A percentile compares a stretch with the other conserved stretches of the same genome.
These are phyloP conservation scores for Fusarium caatingaense DNA, from an alignment of 2,329 filamentous ascomycete genomes.

Conservation along the genomic window DNA sequence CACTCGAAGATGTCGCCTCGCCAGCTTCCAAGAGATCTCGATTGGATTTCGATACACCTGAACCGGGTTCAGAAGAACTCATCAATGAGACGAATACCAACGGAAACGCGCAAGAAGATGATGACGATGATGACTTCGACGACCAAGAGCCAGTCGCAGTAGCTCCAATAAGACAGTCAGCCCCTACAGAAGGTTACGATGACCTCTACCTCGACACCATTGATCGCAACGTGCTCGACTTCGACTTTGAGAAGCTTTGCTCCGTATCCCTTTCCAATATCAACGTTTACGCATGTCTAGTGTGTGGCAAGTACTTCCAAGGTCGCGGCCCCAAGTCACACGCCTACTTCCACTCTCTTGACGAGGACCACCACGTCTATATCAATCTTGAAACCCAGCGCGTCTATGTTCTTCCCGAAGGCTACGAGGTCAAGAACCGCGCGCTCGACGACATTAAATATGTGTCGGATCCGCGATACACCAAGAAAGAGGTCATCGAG, in stretches of 20 bases:
- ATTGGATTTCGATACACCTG: slow-evolving; percentile 56
- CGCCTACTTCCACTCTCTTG: slow-evolving; percentile 96
- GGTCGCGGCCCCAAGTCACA: slow-evolving; percentile 93
- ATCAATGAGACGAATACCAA: slow-evolving; percentile 50
- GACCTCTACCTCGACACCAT: slow-evolving; percentile 99
- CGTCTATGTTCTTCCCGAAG: slow-evolving; percentile 92
- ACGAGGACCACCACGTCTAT: slow-evolving; percentile 95
- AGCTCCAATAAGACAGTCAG: slow-evolving; percentile 65
- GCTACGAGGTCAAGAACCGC: slow-evolving; percentile 95
- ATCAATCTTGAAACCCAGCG: slow-evolving; percentile 96
- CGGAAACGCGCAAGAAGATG: slow-evolving; percentile 47
- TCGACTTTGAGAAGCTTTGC: slow-evolving; percentile 99
- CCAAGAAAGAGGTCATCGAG: slow-evolving; percentile 80
- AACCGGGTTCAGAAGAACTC: slow-evolving; percentile 35
- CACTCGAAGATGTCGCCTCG: slow-evolving; percentile 69
- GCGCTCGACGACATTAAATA: slow-evolving; percentile 98
- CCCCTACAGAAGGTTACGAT: slow-evolving; percentile 87
- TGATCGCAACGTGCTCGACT: slow-evolving; percentile 90
- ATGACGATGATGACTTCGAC: slow-evolving; percentile 55
- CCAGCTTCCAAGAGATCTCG: slow-evolving; percentile 70
- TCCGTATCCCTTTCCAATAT: slow-evolving; percentile 97
- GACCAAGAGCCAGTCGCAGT: slow-evolving; percentile 56
- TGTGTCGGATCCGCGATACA: slow-evolving; percentile 91
- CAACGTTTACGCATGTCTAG: slow-evolving; percentile 97
- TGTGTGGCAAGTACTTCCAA: slow-evolving; percentile 98